Base-by-base conservation (phyloP, 108 stramenopile genomes). In the Cyclotella sp. region DNA sequence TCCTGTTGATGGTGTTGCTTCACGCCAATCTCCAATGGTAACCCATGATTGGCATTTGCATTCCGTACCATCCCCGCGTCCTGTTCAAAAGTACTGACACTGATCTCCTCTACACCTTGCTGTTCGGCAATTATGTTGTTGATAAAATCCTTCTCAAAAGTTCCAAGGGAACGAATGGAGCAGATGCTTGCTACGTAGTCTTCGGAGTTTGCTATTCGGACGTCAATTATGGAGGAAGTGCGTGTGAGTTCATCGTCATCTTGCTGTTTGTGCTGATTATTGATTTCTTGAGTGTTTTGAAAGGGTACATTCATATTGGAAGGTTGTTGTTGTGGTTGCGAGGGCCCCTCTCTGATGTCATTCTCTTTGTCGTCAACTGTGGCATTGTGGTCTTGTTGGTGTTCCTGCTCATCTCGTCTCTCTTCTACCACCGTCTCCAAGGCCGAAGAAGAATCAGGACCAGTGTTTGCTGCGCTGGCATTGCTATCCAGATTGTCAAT, bases 91-190 rank as follows among this genome's bases (percentile, higher is more conserved):
- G 75, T 76, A 24, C 67, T 61, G 7, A 69, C 61, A 39, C 16
- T 55, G 10, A 29, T 42, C 12, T 65, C 67, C 28, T 57, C 24
- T 3, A 26, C 61, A 14, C 29, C 58, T 22, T 41, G 40, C 49
- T 79, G 72, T n/a, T 81, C 79, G 0, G 53, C 53, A 30, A 81
- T 70, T 26, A 81, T 74, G 61, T 64, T 64, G 44, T 73, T 62
- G 68, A 81, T 81, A 24, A 70, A 74, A 43, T 81, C 79, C 40
- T 41, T 63, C 34, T 81, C 79, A 43, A 81, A 81, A 6, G 79
- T 81, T 22, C 79, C 79, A 14, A 81, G 62, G 26, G 72, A 73
- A 28, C 73, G 68, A 55, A 73, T 60, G 44, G 72, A 74, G 62
- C 72, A 73, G 7, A 73, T 65, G 24, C 71, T 72, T 16, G 55